phyloP scores from a whole-genome alignment of 805 yeast species.

The Lachancea waltii region DNA sequence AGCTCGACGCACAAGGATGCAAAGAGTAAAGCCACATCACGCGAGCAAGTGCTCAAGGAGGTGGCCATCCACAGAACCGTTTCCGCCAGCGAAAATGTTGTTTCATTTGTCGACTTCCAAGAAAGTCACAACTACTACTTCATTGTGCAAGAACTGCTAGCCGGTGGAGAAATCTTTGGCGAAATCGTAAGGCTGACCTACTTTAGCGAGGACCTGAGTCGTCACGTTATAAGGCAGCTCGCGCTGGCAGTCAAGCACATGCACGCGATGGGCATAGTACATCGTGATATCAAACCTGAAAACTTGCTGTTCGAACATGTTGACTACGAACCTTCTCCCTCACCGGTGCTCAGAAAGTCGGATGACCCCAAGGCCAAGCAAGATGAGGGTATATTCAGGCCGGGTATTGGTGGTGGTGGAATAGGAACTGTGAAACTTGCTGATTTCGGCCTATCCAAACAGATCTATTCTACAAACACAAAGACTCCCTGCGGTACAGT shows the following conservation, averaged over 20 bases:
- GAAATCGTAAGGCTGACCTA: constrained; percentile 63
- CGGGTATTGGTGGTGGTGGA: constrained; percentile 86
- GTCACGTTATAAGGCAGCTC: constrained; percentile 59
- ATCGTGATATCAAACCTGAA: constrained; percentile 79
- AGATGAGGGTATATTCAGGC: constrained; percentile 82
- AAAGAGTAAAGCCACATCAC: constrained; percentile 23
- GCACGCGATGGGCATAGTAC: constrained; percentile 74
- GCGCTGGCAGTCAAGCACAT: constrained; percentile 59
- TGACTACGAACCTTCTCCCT: constrained; percentile 39
- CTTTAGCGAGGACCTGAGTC: constrained; percentile 55
- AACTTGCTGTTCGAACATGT: constrained; percentile 62
- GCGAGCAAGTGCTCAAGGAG: constrained; percentile 69
- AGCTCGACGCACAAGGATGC: constrained; percentile 41
- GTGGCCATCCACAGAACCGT: constrained; percentile 62
- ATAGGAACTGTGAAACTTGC: constrained; percentile 87
- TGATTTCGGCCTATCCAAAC: constrained; percentile 91
- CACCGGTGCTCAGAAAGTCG: constrained; percentile 43
- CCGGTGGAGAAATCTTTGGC: constrained; percentile 72
- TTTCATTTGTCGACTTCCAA: constrained; percentile 56
- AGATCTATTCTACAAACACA: constrained; percentile 79
- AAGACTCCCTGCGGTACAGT: constrained; percentile 99
- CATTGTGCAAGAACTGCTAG: constrained; percentile 64
- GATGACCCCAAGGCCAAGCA: constrained; percentile 63
- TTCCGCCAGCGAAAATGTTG: constrained; percentile 49
- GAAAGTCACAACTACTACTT: constrained; percentile 58